Evolutionary conservation across 2,329 filamentous ascomycete genomes (phyloP), one percentile per base, ranked within the genome.

Genomic region (Fusarium annulatum): DNA sequence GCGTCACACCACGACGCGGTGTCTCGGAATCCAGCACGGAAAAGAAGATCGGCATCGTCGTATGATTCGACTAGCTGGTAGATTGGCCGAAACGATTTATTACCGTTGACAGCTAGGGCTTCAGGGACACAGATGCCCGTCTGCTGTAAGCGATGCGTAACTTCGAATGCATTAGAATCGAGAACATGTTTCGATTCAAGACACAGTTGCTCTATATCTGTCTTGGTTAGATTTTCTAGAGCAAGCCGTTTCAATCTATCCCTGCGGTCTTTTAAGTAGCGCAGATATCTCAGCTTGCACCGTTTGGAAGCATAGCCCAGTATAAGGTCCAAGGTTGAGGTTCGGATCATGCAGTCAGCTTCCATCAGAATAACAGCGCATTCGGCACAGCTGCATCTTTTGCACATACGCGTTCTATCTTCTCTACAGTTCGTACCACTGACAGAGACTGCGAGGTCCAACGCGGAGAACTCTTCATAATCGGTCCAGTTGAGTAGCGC

Each of bases 381-480:
- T 9, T 49, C 46, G 3, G 28, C 21, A n/a, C 46, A 48, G 3
- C 3, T 21, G 19, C 45, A 48, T 30, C 26, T 7, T 7, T 15
- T 14, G 3, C 45, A 48, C 26, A n/a, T 46, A 3, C 7, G 18
- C 14, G 3, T 42, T 5, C 2, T 9, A 1, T 1, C 0, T 48
- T 9, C 26, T 28, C 3, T 15, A 7, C 45, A 48, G 2, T 10
- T 21, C 19, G 10, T 1, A 1, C 28, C 10, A n/a, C 46, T 49
- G 1, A 49, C 9, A 2, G 7, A 33, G 21, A 49, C 28, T 3
- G 28, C 28, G 3, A 9, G 1, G 1, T 46, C 45, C 15, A 46
- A 46, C 6, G 45, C 12, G 3, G 45, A 46, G 1, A 1, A 18
- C 7, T 11, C 0, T 30, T 30, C 3, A 30, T 1, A 0, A 15